Percentiles rank a stretch among this genome's conserved stretches.
Conservation (phyloP, 441 rosid genomes). For the Corymbia citriodora region DNA sequence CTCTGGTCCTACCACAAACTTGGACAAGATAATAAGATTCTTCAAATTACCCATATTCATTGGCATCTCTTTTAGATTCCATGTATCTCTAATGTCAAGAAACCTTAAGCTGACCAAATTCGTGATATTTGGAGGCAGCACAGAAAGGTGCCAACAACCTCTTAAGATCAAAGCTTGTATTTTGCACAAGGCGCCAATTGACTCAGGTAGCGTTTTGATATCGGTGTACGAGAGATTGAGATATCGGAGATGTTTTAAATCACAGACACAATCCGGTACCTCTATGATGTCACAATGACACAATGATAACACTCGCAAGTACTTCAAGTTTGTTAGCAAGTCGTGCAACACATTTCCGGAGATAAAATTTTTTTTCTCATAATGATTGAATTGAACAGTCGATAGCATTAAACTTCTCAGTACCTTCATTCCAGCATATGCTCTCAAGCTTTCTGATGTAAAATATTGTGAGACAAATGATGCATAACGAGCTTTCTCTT, state of each 20-base stretch:
- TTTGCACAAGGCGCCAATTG: too few species aligned
- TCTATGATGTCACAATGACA: too few species aligned
- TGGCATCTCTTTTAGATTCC: accelerated
- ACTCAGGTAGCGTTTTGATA: accelerated
- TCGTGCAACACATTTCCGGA: accelerated
- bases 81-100: too few species aligned
- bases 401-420: not conserved
- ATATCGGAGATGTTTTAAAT: too few species aligned
- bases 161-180: too few species aligned
- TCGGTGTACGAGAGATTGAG: too few species aligned
- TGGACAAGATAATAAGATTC: too few species aligned
- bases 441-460: accelerated
- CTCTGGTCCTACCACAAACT: too few species aligned
- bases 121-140: accelerated
- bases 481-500: not conserved
- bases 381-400: accelerated
- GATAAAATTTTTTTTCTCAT: accelerated
- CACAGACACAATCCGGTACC: accelerated
- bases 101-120: accelerated
- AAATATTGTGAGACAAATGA: accelerated
- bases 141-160: too few species aligned
- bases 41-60: accelerated
- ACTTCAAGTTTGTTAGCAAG: too few species aligned
- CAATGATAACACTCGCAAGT: too few species aligned
- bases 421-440: accelerated